Percentiles rank a stretch among this genome's conserved stretches.
These are phyloP conservation scores for Alternaria sp. DNA, from an alignment of 2,329 filamentous ascomycete genomes.

Conservation along the genomic window DNA sequence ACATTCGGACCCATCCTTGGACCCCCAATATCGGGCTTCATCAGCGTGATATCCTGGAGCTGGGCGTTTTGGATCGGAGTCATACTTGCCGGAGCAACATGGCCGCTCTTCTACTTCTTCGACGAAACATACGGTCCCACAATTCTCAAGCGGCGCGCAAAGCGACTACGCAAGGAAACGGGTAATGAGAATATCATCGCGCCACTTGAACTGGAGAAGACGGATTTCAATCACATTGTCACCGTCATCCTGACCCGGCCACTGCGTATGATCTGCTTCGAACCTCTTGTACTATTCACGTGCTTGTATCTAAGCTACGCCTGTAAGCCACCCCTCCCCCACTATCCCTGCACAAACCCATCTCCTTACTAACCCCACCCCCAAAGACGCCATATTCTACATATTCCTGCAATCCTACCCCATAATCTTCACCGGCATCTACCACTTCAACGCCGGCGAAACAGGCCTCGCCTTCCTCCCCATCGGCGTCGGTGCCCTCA, in stretches of 20 bases:
- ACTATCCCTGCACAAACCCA: neutral
- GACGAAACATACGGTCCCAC: constrained; percentile 59
- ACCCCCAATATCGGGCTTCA: constrained; percentile 69
- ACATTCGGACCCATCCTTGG: constrained; percentile 70
- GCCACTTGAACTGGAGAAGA: constrained; percentile 67
- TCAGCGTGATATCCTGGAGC: constrained; percentile 67
- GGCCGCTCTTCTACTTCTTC: constrained; percentile 66
- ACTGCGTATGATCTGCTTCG: constrained; percentile 73
- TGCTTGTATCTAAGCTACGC: constrained; percentile 71
- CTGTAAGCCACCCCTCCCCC: constrained; percentile 54
- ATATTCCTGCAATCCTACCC: constrained; percentile 79
- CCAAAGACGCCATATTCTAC: constrained; percentile 63
- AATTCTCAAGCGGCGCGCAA: constrained; percentile 60
- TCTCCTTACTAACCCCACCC: neutral
- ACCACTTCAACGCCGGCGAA: constrained; percentile 67
- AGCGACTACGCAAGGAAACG: constrained; percentile 62
- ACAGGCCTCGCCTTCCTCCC: constrained; percentile 73
- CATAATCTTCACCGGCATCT: constrained; percentile 68
- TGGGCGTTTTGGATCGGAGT: constrained; percentile 75
- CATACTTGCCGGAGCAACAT: constrained; percentile 69
- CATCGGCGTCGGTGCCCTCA: constrained; percentile 67
- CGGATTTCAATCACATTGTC: constrained; percentile 64
- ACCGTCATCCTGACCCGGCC: constrained; percentile 74
- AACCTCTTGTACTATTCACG: constrained; percentile 74
- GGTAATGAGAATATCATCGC: constrained; percentile 62